Percentiles rank a stretch among this genome's conserved stretches.
Evolutionary conservation across 148 eudicot genomes (phyloP).

Genomic region (Tetragonia tetragonoides): DNA sequence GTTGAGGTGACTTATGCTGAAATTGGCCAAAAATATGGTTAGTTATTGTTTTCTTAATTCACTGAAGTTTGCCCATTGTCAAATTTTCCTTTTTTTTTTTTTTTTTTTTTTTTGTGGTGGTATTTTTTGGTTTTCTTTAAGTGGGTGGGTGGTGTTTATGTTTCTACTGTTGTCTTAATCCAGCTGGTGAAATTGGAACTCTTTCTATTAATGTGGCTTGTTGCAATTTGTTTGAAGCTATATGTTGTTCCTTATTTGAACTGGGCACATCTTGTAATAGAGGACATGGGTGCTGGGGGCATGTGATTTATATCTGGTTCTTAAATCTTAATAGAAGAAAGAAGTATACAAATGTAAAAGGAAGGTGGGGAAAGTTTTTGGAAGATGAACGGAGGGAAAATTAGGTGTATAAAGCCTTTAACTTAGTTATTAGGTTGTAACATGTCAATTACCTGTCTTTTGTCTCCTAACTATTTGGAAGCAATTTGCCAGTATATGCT

Average conservation of each 20-base stretch:
- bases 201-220: background rate
- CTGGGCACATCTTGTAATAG: background rate
- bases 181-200: background rate
- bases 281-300: background rate
- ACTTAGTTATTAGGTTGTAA: background rate
- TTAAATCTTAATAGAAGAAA: background rate
- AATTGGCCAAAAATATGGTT: slow-evolving; percentile 80
- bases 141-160: background rate
- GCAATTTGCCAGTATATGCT: background rate
- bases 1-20: slow-evolving; percentile 71
- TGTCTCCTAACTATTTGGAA: background rate
- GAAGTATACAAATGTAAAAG: background rate
- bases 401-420: background rate
- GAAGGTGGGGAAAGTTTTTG: background rate
- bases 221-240: background rate
- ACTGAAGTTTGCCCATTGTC: background rate
- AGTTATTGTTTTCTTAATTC: background rate
- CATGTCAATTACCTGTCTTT: background rate
- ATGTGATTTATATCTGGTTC: background rate
- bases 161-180: background rate
- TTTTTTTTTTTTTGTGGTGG: too few relatives aligned
- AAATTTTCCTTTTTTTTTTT: too few relatives aligned
- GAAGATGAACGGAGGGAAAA: background rate
- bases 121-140: background rate
- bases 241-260: background rate